phyloP scores from a whole-genome alignment of 1,284 basidiomycete genomes.

The Lentinus polychrous region DNA sequence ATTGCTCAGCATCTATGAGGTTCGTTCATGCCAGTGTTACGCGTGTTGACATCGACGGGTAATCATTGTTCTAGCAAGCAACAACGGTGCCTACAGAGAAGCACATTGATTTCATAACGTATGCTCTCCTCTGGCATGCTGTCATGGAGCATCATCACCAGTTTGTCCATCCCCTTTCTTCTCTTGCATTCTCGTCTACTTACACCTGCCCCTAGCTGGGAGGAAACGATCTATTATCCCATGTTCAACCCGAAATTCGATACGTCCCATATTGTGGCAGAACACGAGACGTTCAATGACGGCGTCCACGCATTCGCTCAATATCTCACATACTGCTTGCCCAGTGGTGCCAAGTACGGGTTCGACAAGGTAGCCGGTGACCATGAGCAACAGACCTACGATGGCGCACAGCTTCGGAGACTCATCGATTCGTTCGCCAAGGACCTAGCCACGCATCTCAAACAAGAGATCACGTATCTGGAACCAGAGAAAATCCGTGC shows the following conservation, averaged over 20 bases:
- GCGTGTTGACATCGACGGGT: no score
- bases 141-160: constrained; percentile 13
- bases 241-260: constrained; percentile 13
- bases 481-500: constrained; percentile 12
- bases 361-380: constrained; percentile 8
- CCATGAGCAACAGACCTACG: constrained; percentile 10
- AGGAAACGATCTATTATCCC: constrained; percentile 13
- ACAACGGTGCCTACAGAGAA: constrained; percentile 6
- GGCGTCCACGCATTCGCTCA: constrained; percentile 9
- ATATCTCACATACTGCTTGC: constrained; percentile 11
- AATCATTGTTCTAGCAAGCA: constrained; percentile 11
- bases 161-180: constrained; percentile 2
- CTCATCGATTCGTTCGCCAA: constrained; percentile 13
- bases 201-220: constrained; percentile 6
- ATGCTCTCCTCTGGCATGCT: constrained; percentile 12
- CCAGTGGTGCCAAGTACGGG: constrained; percentile 11
- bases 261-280: constrained; percentile 9
- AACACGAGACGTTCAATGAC: constrained; percentile 11
- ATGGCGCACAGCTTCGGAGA: constrained; percentile 4
- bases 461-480: constrained; percentile 14
- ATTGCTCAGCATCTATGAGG: constrained; percentile 12
- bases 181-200: not conserved
- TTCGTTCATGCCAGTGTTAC: not conserved
- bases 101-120: constrained; percentile 9
- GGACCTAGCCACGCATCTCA: constrained; percentile 11